Percentiles rank a stretch among this genome's conserved stretches.
Evolutionary conservation across 441 rosid species (phyloP).

Genomic region (Corymbia citriodora): DNA sequence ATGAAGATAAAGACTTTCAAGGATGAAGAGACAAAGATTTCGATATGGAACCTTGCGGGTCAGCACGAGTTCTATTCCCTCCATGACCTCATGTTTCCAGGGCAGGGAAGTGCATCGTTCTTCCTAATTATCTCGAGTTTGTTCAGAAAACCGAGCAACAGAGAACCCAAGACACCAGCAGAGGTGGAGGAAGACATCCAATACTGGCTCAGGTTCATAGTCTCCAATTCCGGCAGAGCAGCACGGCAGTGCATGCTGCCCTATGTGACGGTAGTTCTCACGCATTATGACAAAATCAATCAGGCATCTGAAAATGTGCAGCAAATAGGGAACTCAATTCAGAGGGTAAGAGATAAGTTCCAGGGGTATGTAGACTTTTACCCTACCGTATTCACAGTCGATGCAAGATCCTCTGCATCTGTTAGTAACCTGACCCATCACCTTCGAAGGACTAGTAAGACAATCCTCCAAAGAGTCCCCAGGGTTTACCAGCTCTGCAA

Average conservation of each 20-base stretch:
- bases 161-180: constrained; percentile 67
- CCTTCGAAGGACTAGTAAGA: constrained; percentile 61
- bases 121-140: constrained; percentile 79
- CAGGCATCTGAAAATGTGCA: constrained; percentile 61
- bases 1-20: constrained; percentile 80
- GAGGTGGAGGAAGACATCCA: constrained; percentile 87
- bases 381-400: constrained; percentile 81
- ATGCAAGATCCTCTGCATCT: constrained; percentile 82
- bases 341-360: constrained; percentile 69
- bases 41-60: constrained; percentile 88
- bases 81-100: constrained; percentile 94
- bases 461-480: constrained; percentile 76
- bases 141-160: constrained; percentile 74
- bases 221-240: constrained; percentile 77
- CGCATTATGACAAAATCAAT: constrained; percentile 65
- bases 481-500: constrained; percentile 88
- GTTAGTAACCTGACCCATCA: constrained; percentile 75
- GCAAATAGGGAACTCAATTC: constrained; percentile 43
- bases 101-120: constrained; percentile 73
- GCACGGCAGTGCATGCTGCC: constrained; percentile 82
- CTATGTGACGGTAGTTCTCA: constrained; percentile 71
- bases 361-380: constrained; percentile 68
- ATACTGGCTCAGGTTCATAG: constrained; percentile 88
- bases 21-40: constrained; percentile 79
- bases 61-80: constrained; percentile 89